Base-by-base conservation (phyloP, 1,284 basidiomycete genomes). In the Leucoagaricus sp. region DNA sequence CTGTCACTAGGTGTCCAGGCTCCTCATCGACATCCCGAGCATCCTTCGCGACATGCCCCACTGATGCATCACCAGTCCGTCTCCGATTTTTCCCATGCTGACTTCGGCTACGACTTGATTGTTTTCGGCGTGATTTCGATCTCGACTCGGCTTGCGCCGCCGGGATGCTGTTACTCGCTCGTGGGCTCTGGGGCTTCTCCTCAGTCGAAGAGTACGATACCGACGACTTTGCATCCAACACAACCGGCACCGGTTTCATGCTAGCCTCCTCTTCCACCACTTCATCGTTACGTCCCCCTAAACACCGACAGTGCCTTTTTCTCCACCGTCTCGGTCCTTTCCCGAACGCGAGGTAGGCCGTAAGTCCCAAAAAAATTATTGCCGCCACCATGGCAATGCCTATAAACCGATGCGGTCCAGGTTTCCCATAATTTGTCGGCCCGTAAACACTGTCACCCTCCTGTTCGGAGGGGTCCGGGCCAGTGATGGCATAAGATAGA, bases 361-460 rank as follows among this genome's bases (percentile, higher is more conserved):
- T 31, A 12, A 70, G 48, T 1, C 57, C 65, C 28, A 74, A 52
- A 50, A 74, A 40, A 36, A 66, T 33, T 55, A 77, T 51, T 21
- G 65, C 69, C n/a, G 61, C 63, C 23, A 76, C 75, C 64, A 77
- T 74, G 40, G 61, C 67, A 41, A 78, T 67, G 13, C 77, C 77
- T 59, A 79, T 77, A 58, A 69, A 77, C 44, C 76, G 67, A 45
- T 76, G 73, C 15, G 71, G 58, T n/a, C 75, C 73, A 15, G 71
- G 67, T 31, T 63, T 65, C 17, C 49, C 55, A 15, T 63, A 62
- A 36, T 55, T 64, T 55, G 19, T 48, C 1, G 65, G 66, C 2
- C 65, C 66, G 28, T 36, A 58, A 10, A 61, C 19, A 21, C 53
- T 48, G 48, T 57, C 58, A 44, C 58, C 56, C n/a, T 63, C 63